Evolutionary conservation across 1,284 basidiomycete genomes (phyloP).

Genomic region (Malassezia japonica): DNA sequence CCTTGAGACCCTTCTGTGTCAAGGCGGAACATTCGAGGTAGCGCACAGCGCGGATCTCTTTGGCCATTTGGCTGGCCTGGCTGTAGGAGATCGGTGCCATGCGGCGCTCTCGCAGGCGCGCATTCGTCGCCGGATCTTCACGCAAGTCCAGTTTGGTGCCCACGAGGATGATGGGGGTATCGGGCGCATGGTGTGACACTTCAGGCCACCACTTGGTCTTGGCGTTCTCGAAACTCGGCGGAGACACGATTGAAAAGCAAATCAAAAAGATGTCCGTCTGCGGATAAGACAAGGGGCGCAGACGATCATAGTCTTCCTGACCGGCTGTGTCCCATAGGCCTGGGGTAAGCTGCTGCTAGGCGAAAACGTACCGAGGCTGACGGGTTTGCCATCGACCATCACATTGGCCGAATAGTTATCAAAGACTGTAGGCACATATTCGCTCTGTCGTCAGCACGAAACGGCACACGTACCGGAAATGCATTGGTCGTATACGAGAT

Average conservation of each 20-base stretch:
- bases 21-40: constrained; percentile 95
- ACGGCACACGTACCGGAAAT: constrained; percentile 35
- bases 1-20: constrained; percentile 70
- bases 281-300: constrained; percentile 93
- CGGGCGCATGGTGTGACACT: constrained; percentile 72
- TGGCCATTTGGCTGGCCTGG: constrained; percentile 80
- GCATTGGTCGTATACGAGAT: constrained; percentile 49
- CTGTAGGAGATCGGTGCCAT: constrained; percentile 87
- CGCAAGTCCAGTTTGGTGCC: constrained; percentile 96
- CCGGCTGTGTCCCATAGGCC: constrained; percentile 43
- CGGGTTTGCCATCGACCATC: constrained; percentile 97
- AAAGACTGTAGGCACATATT: constrained; percentile 58
- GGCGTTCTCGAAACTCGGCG: constrained; percentile 96
- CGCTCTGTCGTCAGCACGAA: constrained; percentile 17
- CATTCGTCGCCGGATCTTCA: constrained; percentile 81
- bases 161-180: constrained; percentile 83
- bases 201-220: constrained; percentile 65
- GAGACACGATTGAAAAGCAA: constrained; percentile 95
- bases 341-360: not conserved
- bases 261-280: constrained; percentile 99
- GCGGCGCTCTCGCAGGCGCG: constrained; percentile 83
- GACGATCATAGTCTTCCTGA: constrained; percentile 66
- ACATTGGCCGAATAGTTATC: constrained; percentile 86
- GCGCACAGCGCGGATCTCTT: constrained; percentile 79
- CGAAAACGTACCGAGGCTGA: constrained; percentile 87